A percentile compares a stretch with the other conserved stretches of the same genome.
These are phyloP conservation scores for Microdochium paspali DNA, from an alignment of 2,329 filamentous ascomycete genomes.

Conservation along the genomic window DNA sequence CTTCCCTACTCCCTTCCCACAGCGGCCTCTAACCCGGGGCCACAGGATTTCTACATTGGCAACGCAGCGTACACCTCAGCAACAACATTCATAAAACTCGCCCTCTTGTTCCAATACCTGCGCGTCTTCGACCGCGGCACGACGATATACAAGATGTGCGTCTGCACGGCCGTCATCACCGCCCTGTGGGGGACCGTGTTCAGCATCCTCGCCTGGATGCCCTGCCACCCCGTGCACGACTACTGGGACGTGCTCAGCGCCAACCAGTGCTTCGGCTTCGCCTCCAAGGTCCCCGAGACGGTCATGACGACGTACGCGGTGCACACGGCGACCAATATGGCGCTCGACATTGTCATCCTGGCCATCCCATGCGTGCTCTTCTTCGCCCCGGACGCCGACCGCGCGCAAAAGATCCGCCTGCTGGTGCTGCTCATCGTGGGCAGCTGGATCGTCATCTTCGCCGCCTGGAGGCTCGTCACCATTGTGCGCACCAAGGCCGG, in stretches of 20 bases:
- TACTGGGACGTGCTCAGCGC: constrained; percentile 9
- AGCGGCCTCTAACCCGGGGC: no score
- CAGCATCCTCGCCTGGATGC: constrained; percentile 19
- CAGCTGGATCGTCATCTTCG: neutral
- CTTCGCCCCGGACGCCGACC: constrained; percentile 5
- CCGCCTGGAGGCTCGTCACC: neutral
- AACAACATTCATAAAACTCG: constrained; percentile 17
- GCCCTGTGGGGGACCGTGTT: constrained; percentile 17
- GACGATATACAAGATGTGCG: constrained; percentile 6
- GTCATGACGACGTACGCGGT: constrained; percentile 21
- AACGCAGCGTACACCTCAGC: constrained; percentile 14
- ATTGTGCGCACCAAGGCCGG: neutral
- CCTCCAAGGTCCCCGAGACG: constrained; percentile 11
- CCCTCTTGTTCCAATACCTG: constrained; percentile 16
- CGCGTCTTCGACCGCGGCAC: constrained; percentile 13
- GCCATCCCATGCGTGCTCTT: constrained; percentile 21
- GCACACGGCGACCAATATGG: constrained; percentile 22
- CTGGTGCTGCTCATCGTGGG: constrained; percentile 20
- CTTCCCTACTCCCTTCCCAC: neutral
- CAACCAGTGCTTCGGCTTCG: constrained; percentile 19
- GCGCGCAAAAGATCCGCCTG: constrained; percentile 15
- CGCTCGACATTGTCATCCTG: constrained; percentile 21
- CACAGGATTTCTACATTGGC: constrained; percentile 13
- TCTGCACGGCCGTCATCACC: constrained; percentile 8
- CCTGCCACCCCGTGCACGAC: constrained; percentile 15